Evolutionary conservation across 192 early-diverging fungal genomes (phyloP).

Genomic region (Pecoramyces ruminantium): DNA sequence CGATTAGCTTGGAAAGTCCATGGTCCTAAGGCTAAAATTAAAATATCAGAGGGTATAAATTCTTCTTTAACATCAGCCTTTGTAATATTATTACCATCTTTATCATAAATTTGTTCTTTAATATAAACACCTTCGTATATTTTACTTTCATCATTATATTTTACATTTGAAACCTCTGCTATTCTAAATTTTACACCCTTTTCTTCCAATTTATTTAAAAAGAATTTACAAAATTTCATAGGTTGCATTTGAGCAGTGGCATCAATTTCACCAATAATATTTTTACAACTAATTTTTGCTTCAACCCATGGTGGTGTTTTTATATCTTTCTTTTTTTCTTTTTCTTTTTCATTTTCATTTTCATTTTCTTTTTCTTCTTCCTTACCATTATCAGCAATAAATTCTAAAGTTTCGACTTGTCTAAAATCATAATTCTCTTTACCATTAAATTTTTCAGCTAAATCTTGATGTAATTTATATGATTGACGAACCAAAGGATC

Average conservation of each 20-base stretch:
- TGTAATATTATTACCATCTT: neutral
- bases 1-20: constrained; percentile 12
- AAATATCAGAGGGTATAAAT: constrained; percentile 8
- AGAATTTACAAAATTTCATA: neutral
- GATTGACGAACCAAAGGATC: constrained; percentile 15
- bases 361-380: constrained; percentile 12
- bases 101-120: neutral
- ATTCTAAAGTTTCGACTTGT: constrained; percentile 11
- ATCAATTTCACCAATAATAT: neutral
- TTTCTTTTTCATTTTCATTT: constrained; percentile 5
- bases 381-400: constrained; percentile 2
- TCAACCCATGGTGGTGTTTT: neutral
- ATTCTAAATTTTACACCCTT: neutral
- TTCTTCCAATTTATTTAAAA: neutral
- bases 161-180: neutral
- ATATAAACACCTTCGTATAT: neutral
- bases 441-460: constrained; percentile 10
- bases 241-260: neutral
- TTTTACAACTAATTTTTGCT: neutral
- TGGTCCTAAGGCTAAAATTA: constrained; percentile 24
- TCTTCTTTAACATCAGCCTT: neutral
- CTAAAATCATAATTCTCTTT: constrained; percentile 15
- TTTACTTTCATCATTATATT: neutral
- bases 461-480: constrained; percentile 16
- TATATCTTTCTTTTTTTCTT: neutral